These are phyloP conservation scores for Eimeria mitis DNA, from an alignment of 169 alveolate genomes.

Conservation along the genomic window DNA sequence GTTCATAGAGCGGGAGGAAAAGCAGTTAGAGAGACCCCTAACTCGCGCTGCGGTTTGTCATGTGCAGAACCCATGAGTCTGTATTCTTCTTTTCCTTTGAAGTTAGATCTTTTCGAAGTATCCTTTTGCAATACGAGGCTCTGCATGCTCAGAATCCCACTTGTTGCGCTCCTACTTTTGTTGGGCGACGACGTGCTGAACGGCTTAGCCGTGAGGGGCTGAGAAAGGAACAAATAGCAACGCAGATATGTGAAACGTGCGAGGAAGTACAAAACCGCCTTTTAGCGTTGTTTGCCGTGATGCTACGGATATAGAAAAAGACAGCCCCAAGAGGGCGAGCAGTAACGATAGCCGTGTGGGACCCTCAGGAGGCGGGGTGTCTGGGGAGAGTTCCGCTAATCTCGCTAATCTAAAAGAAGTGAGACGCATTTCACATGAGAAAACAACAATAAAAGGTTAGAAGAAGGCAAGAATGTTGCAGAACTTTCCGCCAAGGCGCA, in stretches of 20 bases:
- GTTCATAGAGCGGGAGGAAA: neutral
- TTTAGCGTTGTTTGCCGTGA: neutral
- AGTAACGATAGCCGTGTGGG: conserved; percentile 12
- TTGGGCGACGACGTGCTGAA: neutral
- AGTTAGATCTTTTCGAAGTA: neutral
- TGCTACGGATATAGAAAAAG: neutral
- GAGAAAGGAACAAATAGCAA: neutral
- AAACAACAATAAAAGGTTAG: neutral
- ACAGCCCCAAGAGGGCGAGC: conserved; percentile 21
- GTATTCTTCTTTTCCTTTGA: neutral
- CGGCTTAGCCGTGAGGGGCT: neutral
- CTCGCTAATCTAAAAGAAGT: neutral
- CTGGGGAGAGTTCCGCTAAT: neutral
- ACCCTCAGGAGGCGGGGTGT: neutral
- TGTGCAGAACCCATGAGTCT: neutral
- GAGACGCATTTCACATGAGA: neutral
- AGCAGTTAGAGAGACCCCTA: neutral
- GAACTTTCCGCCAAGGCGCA: neutral
- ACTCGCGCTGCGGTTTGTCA: neutral
- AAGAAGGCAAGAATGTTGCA: neutral
- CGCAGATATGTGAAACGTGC: neutral
- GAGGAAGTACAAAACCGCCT: neutral
- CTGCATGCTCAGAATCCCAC: neutral
- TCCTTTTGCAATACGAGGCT: neutral
- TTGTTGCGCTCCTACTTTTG: neutral